Percentiles rank a stretch among this genome's conserved stretches.
phyloP scores from a whole-genome alignment of 2,329 filamentous ascomycete species.

The Hypoxylon sp. region DNA sequence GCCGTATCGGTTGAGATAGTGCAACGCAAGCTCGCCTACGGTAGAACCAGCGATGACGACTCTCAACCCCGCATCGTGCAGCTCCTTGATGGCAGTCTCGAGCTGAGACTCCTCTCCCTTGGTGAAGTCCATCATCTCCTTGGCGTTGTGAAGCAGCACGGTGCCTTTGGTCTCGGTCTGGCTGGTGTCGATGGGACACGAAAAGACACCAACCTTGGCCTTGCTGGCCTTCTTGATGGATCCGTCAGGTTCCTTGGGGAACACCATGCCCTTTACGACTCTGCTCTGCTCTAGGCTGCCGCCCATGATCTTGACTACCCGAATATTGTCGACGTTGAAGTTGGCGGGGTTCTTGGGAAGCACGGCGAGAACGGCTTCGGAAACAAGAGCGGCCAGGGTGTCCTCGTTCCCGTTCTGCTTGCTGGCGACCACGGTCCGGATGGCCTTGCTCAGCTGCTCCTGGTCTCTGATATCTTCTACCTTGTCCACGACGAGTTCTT shows the following conservation, averaged over 20 bases:
- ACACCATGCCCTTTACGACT: conserved; percentile 98
- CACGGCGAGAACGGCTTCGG: conserved; percentile 84
- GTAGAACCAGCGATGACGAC: conserved; percentile 92
- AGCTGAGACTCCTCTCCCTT: conserved; percentile 95
- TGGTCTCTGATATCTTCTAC: conserved; percentile 83
- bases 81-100: conserved; percentile 90
- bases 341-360: conserved; percentile 93
- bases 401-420: conserved; percentile 97
- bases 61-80: conserved; percentile 90
- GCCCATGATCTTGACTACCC: conserved; percentile 99
- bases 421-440: conserved; percentile 92
- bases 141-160: conserved; percentile 92
- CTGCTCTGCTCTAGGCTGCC: conserved; percentile 92
- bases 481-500: conserved; percentile 90
- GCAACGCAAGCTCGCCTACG: conserved; percentile 93
- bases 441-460: conserved; percentile 89
- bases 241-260: conserved; percentile 93
- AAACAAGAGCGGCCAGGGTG: conserved; percentile 83
- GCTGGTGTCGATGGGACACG: conserved; percentile 92
- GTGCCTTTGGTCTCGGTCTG: conserved; percentile 99
- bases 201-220: conserved; percentile 97
- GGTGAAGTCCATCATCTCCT: conserved; percentile 99
- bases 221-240: conserved; percentile 87
- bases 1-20: conserved; percentile 97
- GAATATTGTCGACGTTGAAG: conserved; percentile 99